These are phyloP conservation scores for Lepiota venenata DNA, from an alignment of 768 basidiomycete species.

Conservation along the genomic window DNA sequence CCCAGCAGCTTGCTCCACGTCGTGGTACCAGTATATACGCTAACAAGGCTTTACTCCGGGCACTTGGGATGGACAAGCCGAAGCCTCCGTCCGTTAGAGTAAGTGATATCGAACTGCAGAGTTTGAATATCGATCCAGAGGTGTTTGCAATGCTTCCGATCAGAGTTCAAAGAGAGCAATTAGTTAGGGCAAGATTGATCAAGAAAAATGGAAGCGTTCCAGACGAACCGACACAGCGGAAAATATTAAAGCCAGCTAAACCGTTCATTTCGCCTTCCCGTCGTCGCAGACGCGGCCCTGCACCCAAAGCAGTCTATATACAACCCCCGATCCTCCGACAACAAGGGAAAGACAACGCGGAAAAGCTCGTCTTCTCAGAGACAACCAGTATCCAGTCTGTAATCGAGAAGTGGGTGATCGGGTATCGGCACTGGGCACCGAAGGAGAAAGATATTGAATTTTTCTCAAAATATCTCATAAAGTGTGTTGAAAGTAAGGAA, in stretches of 20 bases:
- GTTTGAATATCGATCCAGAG: constrained; percentile 69
- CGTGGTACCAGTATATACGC: constrained; percentile 37
- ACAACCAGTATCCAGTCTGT: constrained; percentile 69
- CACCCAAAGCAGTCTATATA: constrained; percentile 52
- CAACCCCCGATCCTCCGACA: constrained; percentile 53
- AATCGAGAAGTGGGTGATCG: constrained; percentile 74
- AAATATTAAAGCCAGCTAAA: constrained; percentile 53
- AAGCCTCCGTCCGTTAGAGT: constrained; percentile 17
- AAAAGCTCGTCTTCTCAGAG: constrained; percentile 58
- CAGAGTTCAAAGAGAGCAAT: constrained; percentile 64
- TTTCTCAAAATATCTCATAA: constrained; percentile 69
- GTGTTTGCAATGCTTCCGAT: constrained; percentile 65
- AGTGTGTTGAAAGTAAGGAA: constrained; percentile 53
- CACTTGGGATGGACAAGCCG: constrained; percentile 27
- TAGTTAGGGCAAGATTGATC: constrained; percentile 38
- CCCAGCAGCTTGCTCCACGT: constrained; percentile 54
- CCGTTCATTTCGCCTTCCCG: constrained; percentile 35
- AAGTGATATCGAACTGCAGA: constrained; percentile 48
- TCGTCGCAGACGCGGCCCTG: constrained; percentile 44
- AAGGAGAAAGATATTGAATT: constrained; percentile 71
- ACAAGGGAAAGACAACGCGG: constrained; percentile 44
- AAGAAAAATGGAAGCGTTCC: constrained; percentile 39
- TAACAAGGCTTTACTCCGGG: constrained; percentile 27
- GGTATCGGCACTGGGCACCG: constrained; percentile 59
- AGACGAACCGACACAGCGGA: constrained; percentile 37